Evolutionary conservation across 495 filamentous ascomycete species (phyloP).

Genomic region (Amphirosellinia nigrospora): DNA sequence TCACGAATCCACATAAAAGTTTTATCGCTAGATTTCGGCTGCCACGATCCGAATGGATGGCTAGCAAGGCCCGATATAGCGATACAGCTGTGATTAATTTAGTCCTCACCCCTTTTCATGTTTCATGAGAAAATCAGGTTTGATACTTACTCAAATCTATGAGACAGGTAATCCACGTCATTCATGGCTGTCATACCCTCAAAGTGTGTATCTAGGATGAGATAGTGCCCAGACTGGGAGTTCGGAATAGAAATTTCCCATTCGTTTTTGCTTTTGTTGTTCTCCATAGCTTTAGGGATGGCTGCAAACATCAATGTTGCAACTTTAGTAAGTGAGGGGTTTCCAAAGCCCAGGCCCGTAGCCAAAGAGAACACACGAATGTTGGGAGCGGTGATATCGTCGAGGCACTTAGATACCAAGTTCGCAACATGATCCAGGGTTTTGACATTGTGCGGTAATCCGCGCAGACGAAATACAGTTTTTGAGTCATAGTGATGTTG

Average conservation of each 20-base stretch:
- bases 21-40: slow-evolving; percentile 27
- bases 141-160: slow-evolving; percentile 19
- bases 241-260: neutral
- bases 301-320: slow-evolving; percentile 9
- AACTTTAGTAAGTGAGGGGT: slow-evolving; percentile 1
- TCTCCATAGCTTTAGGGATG: neutral
- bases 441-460: slow-evolving; percentile 1
- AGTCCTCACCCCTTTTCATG: neutral
- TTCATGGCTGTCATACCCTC: slow-evolving; percentile 21
- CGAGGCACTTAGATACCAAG: neutral
- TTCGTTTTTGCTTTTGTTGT: neutral
- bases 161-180: slow-evolving; percentile 9
- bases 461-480: neutral
- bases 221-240: neutral
- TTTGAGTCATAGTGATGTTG: neutral
- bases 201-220: slow-evolving; percentile 27
- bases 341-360: neutral
- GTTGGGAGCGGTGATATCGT: neutral
- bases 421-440: neutral
- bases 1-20: slow-evolving; percentile 33
- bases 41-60: slow-evolving; percentile 32
- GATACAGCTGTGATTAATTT: slow-evolving; percentile 20
- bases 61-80: slow-evolving; percentile 29
- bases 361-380: slow-evolving; percentile 10
- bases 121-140: neutral